Percentiles rank a stretch among this genome's conserved stretches.
phyloP scores from a whole-genome alignment of 2,329 filamentous ascomycete genomes.

The Nectriaceae sp. region DNA sequence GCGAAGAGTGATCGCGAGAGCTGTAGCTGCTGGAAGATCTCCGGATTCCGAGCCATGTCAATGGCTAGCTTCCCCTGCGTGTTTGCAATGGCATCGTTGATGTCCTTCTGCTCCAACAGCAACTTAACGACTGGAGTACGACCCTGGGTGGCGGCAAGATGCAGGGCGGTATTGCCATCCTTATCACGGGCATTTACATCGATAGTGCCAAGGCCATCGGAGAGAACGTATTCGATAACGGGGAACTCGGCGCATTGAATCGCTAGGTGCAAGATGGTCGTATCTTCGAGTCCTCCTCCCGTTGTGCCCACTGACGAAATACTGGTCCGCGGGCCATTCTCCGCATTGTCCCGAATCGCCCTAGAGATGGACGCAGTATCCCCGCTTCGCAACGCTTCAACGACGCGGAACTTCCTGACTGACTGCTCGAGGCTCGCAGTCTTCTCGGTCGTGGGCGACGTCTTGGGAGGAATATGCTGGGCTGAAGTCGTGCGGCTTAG shows the following conservation, averaged over 20 bases:
- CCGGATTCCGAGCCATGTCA: constrained; percentile 86
- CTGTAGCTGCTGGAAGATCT: constrained; percentile 95
- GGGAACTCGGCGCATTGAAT: constrained; percentile 93
- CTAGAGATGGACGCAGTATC: constrained; percentile 89
- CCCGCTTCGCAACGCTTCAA: constrained; percentile 87
- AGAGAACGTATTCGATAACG: constrained; percentile 93
- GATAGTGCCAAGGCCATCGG: constrained; percentile 65
- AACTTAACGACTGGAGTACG: constrained; percentile 79
- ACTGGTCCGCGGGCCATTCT: constrained; percentile 56
- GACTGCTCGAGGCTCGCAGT: constrained; percentile 80
- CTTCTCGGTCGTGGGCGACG: constrained; percentile 42
- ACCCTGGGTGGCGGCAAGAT: constrained; percentile 82
- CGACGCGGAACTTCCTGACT: constrained; percentile 89
- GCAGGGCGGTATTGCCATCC: constrained; percentile 91
- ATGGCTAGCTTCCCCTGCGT: constrained; percentile 81
- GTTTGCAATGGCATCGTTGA: constrained; percentile 89
- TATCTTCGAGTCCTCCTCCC: constrained; percentile 67
- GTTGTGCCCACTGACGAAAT: constrained; percentile 53
- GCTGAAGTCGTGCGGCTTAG: constrained; percentile 45
- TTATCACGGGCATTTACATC: constrained; percentile 90
- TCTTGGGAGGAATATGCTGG: constrained; percentile 22
- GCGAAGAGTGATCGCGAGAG: constrained; percentile 87
- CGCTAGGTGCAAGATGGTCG: constrained; percentile 87
- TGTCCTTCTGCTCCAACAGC: constrained; percentile 76
- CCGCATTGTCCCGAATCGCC: constrained; percentile 70